Base-by-base conservation (phyloP, 257 asterid genomes). In the Ilex asprella region DNA sequence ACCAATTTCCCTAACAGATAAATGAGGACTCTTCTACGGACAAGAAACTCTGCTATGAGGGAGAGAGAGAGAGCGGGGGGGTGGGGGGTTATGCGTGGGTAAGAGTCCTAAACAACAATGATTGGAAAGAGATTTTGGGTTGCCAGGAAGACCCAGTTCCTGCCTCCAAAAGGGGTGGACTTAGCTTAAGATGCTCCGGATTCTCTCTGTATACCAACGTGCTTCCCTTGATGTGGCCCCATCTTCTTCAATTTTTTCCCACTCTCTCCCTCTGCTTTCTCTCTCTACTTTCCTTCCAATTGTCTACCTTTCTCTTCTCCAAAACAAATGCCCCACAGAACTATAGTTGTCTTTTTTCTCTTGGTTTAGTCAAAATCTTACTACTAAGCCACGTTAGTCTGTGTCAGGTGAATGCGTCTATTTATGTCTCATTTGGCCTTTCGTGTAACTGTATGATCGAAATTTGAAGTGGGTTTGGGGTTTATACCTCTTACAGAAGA, bases 41-140 rank as follows among this genome's bases (percentile, higher is more conserved):
- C 27, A 21, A 21, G 27, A 21, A 21, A 21, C 27, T 21, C 27
- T 21, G 27, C 27, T 21, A 21, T 21, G 27, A 21, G 27, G 1
- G 27, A 21, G 27, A 21, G 27, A 21, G 27, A 21, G 27, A 21
- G 27, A 1, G 27, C 1, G 27, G 1, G 27, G 27, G 27, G 27
- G 27, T 21, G 27, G 27, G 27, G 27, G 0, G 27, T 21, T 21
- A 21, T 21, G 27, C 1, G 27, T 0, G 27, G 1, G 27, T 21
- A 21, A 1, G 27, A 21, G 27, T 21, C 1, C 27, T 21, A 21
- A 21, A 21, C 27, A 21, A 1, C 27, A 81, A 83, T 88, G 85
- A 79, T 85, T 79, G 79, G 81, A 79, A 60, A 67, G 84, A 71
- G 72, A 31, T 41, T 21, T 16, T 55, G 46, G 35, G 66, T 51